Conservation (phyloP, 1,139 yeast species). For the Pichia sp. region DNA sequence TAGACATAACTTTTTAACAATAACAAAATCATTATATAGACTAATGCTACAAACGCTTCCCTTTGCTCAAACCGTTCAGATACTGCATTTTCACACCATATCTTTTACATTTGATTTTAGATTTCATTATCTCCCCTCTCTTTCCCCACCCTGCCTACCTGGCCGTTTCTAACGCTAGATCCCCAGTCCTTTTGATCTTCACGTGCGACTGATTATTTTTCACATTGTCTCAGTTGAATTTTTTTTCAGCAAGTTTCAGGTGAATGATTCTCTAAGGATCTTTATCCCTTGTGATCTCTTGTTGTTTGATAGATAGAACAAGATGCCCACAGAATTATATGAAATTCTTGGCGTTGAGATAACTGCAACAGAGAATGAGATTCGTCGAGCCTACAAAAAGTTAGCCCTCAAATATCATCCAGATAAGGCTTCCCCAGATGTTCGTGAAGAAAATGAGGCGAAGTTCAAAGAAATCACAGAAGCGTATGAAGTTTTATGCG, state of each 20-base stretch:
- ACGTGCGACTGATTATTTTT: background rate
- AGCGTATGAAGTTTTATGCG: slow-evolving; percentile 85
- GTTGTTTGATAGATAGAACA: too few species aligned
- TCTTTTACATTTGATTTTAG: too few species aligned
- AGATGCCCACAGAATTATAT: slow-evolving; percentile 35
- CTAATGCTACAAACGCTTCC: too few species aligned
- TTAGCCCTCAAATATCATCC: slow-evolving; percentile 92
- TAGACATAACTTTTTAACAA: too few species aligned
- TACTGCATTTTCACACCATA: too few species aligned
- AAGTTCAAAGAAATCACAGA: slow-evolving; percentile 88
- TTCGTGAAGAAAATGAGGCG: slow-evolving; percentile 73
- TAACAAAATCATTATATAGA: too few species aligned
- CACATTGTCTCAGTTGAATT: too few species aligned
- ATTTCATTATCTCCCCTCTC: too few species aligned
- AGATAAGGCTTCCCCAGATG: slow-evolving; percentile 63
- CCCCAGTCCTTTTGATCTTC: background rate
- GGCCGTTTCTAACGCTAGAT: background rate
- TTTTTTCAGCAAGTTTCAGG: too few species aligned
- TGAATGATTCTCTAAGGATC: too few species aligned
- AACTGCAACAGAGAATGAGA: slow-evolving; percentile 69
- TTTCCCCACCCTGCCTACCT: background rate
- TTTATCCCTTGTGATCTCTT: too few species aligned
- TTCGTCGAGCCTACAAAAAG: slow-evolving; percentile 90
- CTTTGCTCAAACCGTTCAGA: too few species aligned
- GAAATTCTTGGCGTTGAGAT: slow-evolving; percentile 76